phyloP scores from a whole-genome alignment of 2,329 filamentous ascomycete species.

The Colletotrichum eleusines region DNA sequence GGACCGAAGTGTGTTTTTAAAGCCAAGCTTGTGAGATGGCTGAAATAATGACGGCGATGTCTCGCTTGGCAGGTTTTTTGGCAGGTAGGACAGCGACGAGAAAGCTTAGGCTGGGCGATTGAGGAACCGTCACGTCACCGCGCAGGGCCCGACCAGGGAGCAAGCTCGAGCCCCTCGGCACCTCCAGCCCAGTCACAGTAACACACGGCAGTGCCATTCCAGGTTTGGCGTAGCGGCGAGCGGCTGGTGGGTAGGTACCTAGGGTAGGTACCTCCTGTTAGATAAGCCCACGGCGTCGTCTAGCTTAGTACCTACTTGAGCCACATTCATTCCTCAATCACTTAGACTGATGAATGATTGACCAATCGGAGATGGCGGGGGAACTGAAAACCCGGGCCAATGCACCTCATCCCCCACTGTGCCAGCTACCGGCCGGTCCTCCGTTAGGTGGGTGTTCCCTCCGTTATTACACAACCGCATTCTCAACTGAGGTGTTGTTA shows the following conservation, averaged over 20 bases:
- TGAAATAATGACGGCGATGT: slow-evolving; percentile 41
- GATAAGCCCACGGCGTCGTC: too few relatives aligned
- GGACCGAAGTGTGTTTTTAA: slow-evolving; percentile 11
- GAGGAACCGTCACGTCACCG: slow-evolving; percentile 39
- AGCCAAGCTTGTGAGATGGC: slow-evolving; percentile 21
- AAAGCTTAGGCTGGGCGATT: slow-evolving; percentile 31
- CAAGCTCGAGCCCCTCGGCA: slow-evolving; percentile 35
- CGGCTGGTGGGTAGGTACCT: slow-evolving; percentile 6
- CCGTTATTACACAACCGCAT: too few relatives aligned
- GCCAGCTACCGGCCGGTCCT: slow-evolving; percentile 29
- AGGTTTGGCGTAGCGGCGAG: slow-evolving; percentile 18
- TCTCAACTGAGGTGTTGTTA: neutral
- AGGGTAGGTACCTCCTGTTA: slow-evolving; percentile 15
- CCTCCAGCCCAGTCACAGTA: slow-evolving; percentile 22
- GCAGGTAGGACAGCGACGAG: neutral
- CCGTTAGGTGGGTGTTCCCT: neutral
- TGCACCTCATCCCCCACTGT: neutral
- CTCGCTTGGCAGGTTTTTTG: slow-evolving; percentile 41
- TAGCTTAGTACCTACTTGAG: too few relatives aligned
- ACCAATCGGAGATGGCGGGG: too few relatives aligned
- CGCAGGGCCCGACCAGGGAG: slow-evolving; percentile 39
- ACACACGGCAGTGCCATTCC: slow-evolving; percentile 33
- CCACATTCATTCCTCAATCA: too few relatives aligned
- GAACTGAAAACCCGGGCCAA: too few relatives aligned
- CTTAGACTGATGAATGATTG: too few relatives aligned